A percentile compares a stretch with the other conserved stretches of the same genome.
These are phyloP conservation scores for Trichocladium antarcticum DNA, from an alignment of 495 filamentous ascomycete species.

Conservation along the genomic window DNA sequence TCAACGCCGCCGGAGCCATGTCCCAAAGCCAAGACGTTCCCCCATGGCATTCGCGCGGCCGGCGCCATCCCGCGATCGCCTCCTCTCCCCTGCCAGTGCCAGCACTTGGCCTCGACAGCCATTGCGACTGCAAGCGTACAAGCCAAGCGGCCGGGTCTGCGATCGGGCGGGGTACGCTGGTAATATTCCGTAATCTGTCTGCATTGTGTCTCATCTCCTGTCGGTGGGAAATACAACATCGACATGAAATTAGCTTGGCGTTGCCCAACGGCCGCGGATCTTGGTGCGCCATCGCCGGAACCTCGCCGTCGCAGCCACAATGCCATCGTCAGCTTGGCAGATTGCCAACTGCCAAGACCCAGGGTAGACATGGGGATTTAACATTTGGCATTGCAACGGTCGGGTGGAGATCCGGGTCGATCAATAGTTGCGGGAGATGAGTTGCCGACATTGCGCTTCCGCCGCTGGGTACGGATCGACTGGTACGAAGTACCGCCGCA, in stretches of 20 bases:
- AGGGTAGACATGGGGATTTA: not conserved
- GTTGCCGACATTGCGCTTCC: not conserved
- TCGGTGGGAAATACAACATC: not conserved
- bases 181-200: too few relatives aligned
- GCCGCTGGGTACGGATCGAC: too few relatives aligned
- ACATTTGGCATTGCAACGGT: not conserved
- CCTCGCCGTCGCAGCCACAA: not conserved
- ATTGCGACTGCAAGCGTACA: not conserved
- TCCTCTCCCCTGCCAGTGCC: slow-evolving; percentile 1
- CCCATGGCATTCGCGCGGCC: slow-evolving; percentile 4
- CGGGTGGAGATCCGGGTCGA: not conserved
- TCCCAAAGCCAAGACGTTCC: not conserved
- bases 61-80: slow-evolving; percentile 7
- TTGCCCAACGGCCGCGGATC: not conserved
- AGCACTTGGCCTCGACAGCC: not conserved
- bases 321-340: too few relatives aligned
- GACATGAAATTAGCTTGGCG: not conserved
- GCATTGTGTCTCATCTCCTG: not conserved
- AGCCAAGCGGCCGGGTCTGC: slow-evolving; percentile 3
- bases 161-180: not conserved
- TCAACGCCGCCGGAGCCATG: slow-evolving; percentile 12
- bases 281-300: not conserved
- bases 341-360: too few relatives aligned
- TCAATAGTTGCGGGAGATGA: too few relatives aligned
- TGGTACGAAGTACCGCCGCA: too few relatives aligned